Evolutionary conservation across 345 rosid species (phyloP).

Genomic region (rapeseed (Brassica napus)): DNA sequence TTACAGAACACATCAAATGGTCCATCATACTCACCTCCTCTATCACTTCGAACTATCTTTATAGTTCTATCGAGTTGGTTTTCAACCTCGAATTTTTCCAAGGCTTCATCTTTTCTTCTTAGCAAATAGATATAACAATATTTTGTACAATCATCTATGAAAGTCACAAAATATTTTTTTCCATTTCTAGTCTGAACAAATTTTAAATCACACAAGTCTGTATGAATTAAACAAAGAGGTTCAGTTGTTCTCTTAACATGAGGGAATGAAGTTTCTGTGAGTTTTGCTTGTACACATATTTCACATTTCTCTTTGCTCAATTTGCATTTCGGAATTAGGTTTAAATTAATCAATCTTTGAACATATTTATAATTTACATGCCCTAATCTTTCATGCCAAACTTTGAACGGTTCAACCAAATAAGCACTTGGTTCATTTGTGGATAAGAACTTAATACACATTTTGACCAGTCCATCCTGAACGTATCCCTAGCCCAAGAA

Average conservation of each 20-base stretch:
- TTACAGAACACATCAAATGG: no score
- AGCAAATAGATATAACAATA: not conserved
- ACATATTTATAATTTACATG: not conserved
- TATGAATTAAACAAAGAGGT: not conserved
- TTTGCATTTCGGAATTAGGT: not conserved
- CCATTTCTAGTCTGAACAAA: not conserved
- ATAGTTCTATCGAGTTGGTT: not conserved
- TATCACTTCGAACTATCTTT: not conserved
- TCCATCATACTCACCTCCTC: not conserved
- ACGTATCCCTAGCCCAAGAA: not conserved
- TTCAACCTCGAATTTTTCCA: not conserved
- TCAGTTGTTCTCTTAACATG: not conserved
- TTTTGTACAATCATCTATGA: not conserved
- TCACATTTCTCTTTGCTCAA: not conserved
- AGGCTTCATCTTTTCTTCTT: not conserved
- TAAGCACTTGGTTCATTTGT: not conserved
- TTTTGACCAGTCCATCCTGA: not conserved
- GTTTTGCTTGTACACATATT: not conserved
- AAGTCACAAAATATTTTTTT: not conserved
- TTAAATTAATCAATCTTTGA: not conserved
- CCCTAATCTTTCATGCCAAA: not conserved
- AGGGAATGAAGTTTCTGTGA: not conserved
- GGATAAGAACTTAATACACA: not conserved
- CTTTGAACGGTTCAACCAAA: not conserved
- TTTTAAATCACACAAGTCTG: not conserved